Evolutionary conservation across 805 yeast genomes (phyloP).

Genomic region (Ogataea sp.): DNA sequence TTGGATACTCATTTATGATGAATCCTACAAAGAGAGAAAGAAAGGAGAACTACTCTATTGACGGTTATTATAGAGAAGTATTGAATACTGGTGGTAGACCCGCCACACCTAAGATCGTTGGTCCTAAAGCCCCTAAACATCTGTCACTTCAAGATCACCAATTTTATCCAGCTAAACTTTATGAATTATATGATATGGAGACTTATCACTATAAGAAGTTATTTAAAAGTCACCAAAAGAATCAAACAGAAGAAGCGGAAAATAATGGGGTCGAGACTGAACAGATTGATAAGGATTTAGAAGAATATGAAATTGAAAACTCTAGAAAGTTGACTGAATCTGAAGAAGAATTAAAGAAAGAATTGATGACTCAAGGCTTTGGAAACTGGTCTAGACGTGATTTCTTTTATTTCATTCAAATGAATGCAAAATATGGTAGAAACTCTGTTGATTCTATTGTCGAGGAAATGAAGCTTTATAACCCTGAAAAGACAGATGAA

Average conservation of each 20-base stretch:
- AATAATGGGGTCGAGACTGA: slow-evolving; percentile 29
- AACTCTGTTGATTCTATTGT: slow-evolving; percentile 65
- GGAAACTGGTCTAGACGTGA: slow-evolving; percentile 83
- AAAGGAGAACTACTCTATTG: slow-evolving; percentile 79
- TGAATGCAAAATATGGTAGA: slow-evolving; percentile 75
- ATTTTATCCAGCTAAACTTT: slow-evolving; percentile 71
- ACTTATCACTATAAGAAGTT: slow-evolving; percentile 67
- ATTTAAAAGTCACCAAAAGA: slow-evolving; percentile 38
- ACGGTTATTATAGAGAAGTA: slow-evolving; percentile 50
- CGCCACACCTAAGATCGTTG: slow-evolving; percentile 32
- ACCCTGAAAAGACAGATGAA: slow-evolving; percentile 66
- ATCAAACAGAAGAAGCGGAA: slow-evolving; percentile 25
- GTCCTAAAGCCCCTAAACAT: slow-evolving; percentile 82
- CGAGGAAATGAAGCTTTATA: slow-evolving; percentile 41
- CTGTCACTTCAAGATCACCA: slow-evolving; percentile 83
- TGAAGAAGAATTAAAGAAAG: slow-evolving; percentile 56
- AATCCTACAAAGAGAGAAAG: slow-evolving; percentile 82
- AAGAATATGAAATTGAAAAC: slow-evolving; percentile 66
- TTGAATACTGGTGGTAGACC: slow-evolving; percentile 65
- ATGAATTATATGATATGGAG: slow-evolving; percentile 75
- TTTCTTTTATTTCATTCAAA: slow-evolving; percentile 70
- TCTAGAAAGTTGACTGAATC: slow-evolving; percentile 80
- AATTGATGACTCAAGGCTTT: slow-evolving; percentile 59
- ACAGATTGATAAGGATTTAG: slow-evolving; percentile 29
- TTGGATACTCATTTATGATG: slow-evolving; percentile 62